Conservation (phyloP, 2,329 filamentous ascomycete genomes). For the Pseudogymnoascus sp. region DNA sequence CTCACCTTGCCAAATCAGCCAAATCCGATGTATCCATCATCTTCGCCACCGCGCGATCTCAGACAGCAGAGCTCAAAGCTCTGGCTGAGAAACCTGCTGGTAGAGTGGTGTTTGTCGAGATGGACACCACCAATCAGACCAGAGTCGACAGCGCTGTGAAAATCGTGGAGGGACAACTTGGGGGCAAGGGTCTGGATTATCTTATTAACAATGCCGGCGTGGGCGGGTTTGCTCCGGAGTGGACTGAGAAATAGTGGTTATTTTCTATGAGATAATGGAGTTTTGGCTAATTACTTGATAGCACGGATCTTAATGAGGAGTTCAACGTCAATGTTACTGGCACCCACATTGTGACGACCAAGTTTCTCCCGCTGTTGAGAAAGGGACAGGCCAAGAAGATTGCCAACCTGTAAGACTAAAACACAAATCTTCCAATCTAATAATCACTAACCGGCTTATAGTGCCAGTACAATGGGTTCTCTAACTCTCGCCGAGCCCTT, state of each 20-base stretch:
- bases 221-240: background rate
- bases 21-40: background rate
- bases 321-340: conserved; percentile 1
- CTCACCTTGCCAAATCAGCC: conserved; percentile 18
- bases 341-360: background rate
- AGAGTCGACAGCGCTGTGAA: background rate
- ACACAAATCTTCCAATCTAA: too few species aligned
- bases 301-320: background rate
- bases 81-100: background rate
- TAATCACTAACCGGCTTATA: background rate
- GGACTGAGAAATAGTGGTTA: conserved; percentile 7
- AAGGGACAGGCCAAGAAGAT: conserved; percentile 14
- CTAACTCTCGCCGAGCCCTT: background rate
- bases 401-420: background rate
- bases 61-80: background rate
- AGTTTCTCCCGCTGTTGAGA: conserved; percentile 20
- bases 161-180: background rate
- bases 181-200: background rate
- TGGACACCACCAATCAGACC: background rate
- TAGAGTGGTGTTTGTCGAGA: background rate
- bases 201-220: conserved; percentile 9
- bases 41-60: background rate
- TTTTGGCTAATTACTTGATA: background rate
- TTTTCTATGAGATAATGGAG: background rate
- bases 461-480: background rate